These are phyloP conservation scores for Chenopodium album DNA, from an alignment of 148 eudicot species.

Conservation along the genomic window DNA sequence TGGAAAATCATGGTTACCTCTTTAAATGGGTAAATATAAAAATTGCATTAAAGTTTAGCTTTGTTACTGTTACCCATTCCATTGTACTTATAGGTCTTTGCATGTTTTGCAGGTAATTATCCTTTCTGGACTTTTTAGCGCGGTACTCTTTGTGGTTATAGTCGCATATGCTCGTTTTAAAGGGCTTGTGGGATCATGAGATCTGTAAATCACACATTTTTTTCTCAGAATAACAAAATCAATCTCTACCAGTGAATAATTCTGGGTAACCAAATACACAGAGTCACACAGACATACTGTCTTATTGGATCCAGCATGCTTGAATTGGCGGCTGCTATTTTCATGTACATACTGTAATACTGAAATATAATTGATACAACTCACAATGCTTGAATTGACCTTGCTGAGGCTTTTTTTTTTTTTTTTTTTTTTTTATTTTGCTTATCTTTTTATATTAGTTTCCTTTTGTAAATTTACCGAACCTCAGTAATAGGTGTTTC, in stretches of 20 bases:
- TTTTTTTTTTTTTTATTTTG: background rate
- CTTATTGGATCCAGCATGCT: background rate
- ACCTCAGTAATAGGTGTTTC: background rate
- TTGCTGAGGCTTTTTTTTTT: background rate
- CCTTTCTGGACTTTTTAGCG: conserved; percentile 29
- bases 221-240: background rate
- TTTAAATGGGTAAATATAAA: conserved; percentile 59
- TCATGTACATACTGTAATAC: background rate
- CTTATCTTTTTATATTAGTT: background rate
- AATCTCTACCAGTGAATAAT: background rate
- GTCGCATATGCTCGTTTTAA: conserved; percentile 58
- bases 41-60: background rate
- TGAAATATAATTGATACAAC: background rate
- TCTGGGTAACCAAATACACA: background rate
- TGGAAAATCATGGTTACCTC: conserved; percentile 36
- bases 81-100: background rate
- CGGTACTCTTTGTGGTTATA: conserved; percentile 38
- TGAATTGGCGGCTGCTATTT: background rate
- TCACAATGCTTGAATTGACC: background rate
- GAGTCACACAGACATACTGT: background rate
- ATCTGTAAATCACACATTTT: background rate
- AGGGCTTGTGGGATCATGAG: conserved; percentile 75
- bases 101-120: conserved; percentile 40
- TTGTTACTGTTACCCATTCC: background rate
- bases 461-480: background rate